Conservation (phyloP, 352 stramenopile genomes). For the Pseudoperonospora humuli region DNA sequence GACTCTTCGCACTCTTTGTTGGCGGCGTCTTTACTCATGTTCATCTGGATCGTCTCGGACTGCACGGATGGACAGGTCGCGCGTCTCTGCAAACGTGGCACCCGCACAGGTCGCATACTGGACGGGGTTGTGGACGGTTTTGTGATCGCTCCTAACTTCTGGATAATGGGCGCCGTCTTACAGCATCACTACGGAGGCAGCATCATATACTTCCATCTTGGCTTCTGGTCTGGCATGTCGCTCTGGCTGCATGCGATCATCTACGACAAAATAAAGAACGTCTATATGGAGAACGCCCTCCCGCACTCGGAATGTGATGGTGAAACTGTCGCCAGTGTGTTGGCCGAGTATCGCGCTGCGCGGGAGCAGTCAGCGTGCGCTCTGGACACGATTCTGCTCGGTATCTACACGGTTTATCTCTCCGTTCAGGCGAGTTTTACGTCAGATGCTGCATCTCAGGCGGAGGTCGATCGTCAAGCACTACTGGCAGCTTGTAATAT, state of each 20-base stretch:
- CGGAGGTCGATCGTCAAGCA: conserved; percentile 43
- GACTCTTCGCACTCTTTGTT: conserved; percentile 48
- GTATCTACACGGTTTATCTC: conserved; percentile 76
- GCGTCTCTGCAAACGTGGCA: conserved; percentile 75
- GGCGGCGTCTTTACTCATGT: conserved; percentile 54
- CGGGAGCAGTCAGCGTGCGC: conserved; percentile 54
- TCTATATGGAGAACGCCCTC: conserved; percentile 81
- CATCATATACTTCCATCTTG: conserved; percentile 39
- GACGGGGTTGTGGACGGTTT: conserved; percentile 70
- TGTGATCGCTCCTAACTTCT: conserved; percentile 69
- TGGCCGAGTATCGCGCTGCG: conserved; percentile 53
- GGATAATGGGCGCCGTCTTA: conserved; percentile 46
- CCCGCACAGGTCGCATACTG: conserved; percentile 70
- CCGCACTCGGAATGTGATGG: conserved; percentile 71
- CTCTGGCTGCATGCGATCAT: conserved; percentile 75
- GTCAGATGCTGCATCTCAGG: conserved; percentile 54
- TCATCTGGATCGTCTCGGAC: conserved; percentile 81
- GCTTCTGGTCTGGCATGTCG: conserved; percentile 53
- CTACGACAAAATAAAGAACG: conserved; percentile 86
- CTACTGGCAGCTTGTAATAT: conserved; percentile 56
- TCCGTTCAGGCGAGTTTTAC: conserved; percentile 55
- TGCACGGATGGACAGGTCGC: conserved; percentile 77
- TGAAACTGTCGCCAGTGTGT: conserved; percentile 73
- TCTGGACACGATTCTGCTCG: conserved; percentile 61
- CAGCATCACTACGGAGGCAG: conserved; percentile 44